Evolutionary conservation across 176 grass and related monocot species (phyloP), one percentile per base, ranked within the genome.

Genomic region (Metroxylon sagu): DNA sequence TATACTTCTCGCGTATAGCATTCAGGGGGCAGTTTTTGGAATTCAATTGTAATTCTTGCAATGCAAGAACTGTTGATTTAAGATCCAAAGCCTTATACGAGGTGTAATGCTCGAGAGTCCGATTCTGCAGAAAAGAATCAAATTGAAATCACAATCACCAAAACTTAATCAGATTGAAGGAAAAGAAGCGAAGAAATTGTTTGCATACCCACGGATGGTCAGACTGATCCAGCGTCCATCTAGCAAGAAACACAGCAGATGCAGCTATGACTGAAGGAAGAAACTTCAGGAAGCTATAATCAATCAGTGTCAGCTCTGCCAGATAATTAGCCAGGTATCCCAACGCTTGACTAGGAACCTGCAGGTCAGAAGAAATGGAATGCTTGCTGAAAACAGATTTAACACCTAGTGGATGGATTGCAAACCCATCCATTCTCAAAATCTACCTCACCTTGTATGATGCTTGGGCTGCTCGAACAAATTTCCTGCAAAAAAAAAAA

Each of bases 231-330:
- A 98, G 70, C 16, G 84, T 98, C 87, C 93, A 92, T 62, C 63
- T 76, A 73, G 87, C 87, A 64, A 98, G 84, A 72, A 98, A 92
- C 57, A 98, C 55, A 31, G 84, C 79, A 66, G 93, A 85, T 59
- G 93, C 72, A 69, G 93, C 88, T 16, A 98, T 65, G 25, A 75
- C 62, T 57, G 93, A 98, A 70, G 87, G 93, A 18, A 98, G 66
- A 82, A 80, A 88, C 69, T 85, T 88, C 18, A 98, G 59, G 75
- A 98, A 88, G 67, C 4, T 69, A 26, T 88, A 92, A 12, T 78
- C 64, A 3, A 80, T 66, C 39, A 98, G 71, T 57, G 84, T 85
- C 62, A 92, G 59, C 73, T 98, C 93, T 14, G 82, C 78, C 19
- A 98, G 76, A 85, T 98, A 98, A 72, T 85, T 85, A 14, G 81